Percentiles rank a stretch among this genome's conserved stretches.
Conservation (phyloP, 1,139 yeast species). For the Pichia sp. region DNA sequence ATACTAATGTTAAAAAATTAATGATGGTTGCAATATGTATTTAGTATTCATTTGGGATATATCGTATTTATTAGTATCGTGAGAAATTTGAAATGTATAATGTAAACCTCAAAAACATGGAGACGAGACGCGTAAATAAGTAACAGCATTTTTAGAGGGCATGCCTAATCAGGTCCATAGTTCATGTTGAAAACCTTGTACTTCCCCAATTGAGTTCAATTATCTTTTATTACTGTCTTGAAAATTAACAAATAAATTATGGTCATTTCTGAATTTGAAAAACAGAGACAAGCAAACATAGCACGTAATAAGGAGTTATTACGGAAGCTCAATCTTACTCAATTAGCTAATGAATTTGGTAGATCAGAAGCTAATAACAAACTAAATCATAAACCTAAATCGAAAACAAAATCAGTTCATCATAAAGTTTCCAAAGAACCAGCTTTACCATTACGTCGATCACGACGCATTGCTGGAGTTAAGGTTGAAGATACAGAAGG, state of each 20-base stretch:
- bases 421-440: conserved; percentile 28
- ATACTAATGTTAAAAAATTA: no score
- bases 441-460: conserved; percentile 50
- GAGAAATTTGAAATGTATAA: no score
- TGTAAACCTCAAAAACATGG: background rate
- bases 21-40: no score
- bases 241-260: conserved; percentile 4
- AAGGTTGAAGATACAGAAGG: conserved; percentile 38
- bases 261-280: conserved; percentile 57
- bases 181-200: no score
- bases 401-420: conserved; percentile 3
- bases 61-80: no score
- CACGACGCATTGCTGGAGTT: conserved; percentile 63
- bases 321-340: conserved; percentile 39
- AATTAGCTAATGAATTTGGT: conserved; percentile 34
- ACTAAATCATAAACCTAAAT: conserved; percentile 22
- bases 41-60: no score
- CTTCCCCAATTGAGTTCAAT: no score
- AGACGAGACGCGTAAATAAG: background rate
- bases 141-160: background rate
- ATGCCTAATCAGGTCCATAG: no score
- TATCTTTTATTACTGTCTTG: no score
- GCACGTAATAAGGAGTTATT: conserved; percentile 49
- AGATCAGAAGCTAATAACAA: conserved; percentile 12
- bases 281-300: conserved; percentile 57